Base-by-base conservation (phyloP, 352 stramenopile genomes). In the Globisporangium emineosum region DNA sequence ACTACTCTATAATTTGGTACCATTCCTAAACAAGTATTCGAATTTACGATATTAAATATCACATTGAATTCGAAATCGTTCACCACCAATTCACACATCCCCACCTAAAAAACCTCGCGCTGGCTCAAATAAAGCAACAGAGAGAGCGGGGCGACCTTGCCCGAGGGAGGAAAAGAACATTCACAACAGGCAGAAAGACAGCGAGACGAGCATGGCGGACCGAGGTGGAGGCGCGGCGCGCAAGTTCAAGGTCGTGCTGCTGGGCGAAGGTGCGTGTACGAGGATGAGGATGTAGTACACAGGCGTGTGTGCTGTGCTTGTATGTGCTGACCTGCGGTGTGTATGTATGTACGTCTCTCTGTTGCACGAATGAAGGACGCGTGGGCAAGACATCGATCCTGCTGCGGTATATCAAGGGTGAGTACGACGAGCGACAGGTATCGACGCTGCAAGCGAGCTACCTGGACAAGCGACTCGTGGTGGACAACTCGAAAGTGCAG, bases 351-450 rank as follows among this genome's bases (percentile, higher is more conserved):
- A 5, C n/a, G 35, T 43, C 1, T 40, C 33, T 17, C 33, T n/a
- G n/a, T n/a, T 40, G 9, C 12, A 12, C 5, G 17, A 47, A 47
- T 47, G 57, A 80, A 97, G 93, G 92, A 40, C 89, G 93, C 50
- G 94, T 98, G 50, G 94, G 94, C 49, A 98, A 98, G 74, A 98
- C 94, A 30, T 98, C 92, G 37, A 98, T 98, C 56, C 71, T 98
- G 21, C 69, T 98, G 61, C 84, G 93, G 40, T 98, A 97, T 70
- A 93, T 97, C 68, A 94, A 96, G 70, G 91, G 94, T 71, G 88
- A 96, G 60, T 98, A 97, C 73, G 79, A 96, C 68, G 94, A 98
- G 49, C 75, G 83, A 13, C 91, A 98, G 71, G 83, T 94, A 32
- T 96, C 92, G 59, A 98, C 94, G 52, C 77, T 98, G 19, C 91